Evolutionary conservation across 495 filamentous ascomycete genomes (phyloP), one percentile per base, ranked within the genome.

Genomic region (Apodospora peruviana): DNA sequence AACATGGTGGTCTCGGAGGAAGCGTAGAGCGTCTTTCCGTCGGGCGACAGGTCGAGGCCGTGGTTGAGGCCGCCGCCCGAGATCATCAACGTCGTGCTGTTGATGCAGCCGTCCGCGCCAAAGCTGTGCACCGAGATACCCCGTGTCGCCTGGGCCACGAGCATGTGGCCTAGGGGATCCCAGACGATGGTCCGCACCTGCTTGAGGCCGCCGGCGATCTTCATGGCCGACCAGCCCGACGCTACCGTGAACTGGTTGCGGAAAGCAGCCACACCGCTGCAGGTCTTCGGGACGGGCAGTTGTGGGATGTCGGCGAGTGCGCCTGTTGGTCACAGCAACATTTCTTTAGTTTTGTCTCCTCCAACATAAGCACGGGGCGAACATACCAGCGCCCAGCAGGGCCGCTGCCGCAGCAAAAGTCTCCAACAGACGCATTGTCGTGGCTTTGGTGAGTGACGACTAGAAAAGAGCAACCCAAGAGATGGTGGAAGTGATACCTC

Each of bases 21-120:
- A 10, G 82, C 84, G 57, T 85, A 87, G 40, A 87, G 65, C 5
- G 76, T 85, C 44, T 62, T 72, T 43, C 84, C 79, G 64, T 86
- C 81, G 12, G 60, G 59, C 7, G 80, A 78, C 17, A 87, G 60
- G 16, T 76, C 75, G 24, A 87, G 69, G n/a, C 83, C 84, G 64
- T 87, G 84, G 59, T 84, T 84, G n/a, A 87, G 67, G 61, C 60
- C 55, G 44, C 52, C 48, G 61, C 65, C 51, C 61, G 60, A 53
- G 71, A 64, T 53, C 49, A 65, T 59, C 61, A 59, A 62, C 51
- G 20, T 48, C 4, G 63, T 62, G 64, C 53, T 60, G 45, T 56
- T 64, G 55, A 63, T 70, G 40, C 75, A 76, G 4, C 74, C 78
- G 45, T 71, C 61, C 45, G 76, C 74, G 20, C 69, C 71, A 21